Evolutionary conservation across 1,139 yeast species (phyloP), one percentile per base, ranked within the genome.

Genomic region (Nakaseomyces delphensis): DNA sequence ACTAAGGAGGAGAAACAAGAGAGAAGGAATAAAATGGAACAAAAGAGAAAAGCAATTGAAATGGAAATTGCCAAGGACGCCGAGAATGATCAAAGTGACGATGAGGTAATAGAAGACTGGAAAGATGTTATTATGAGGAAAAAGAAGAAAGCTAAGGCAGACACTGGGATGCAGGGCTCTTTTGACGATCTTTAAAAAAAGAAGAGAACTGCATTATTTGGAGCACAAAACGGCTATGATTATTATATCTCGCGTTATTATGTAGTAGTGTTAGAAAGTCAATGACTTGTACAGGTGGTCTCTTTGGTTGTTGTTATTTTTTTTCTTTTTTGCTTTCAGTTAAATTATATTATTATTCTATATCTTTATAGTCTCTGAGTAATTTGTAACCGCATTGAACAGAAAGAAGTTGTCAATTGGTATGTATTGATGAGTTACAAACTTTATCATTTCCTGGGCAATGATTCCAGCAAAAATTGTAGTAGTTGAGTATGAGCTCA

Each of bases 401-500:
- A 80, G 69, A 42, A 78, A 68, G 16, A 79, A 62, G 51, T 83
- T 81, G 48, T 80, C 79, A 38, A 83, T 57, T 1, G 95, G 89
- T 4, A 79, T 68, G 52, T 82, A 85, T 59, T 86, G 95, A 38
- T 74, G 73, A 2, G 94, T 74, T 11, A 81, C 59, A 2, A 81
- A 54, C 63, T 82, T 83, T 44, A 80, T 68, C 8, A 73, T 74
- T 55, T 86, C 96, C 56, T 86, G 95, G 14, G 86, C 77, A 0
- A 77, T 84, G 9, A 84, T 64, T 0, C 95, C 95, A 3, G 94
- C 95, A 52, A 83, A 65, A n/a, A 82, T 61, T 0, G 81, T 62
- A 1, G 76, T 62, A 10, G 51, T 47, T 11, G 54, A 44, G 36
- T 47, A 54, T 2, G 37, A 33, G 8, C 13, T 39, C 25, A 24